These are phyloP conservation scores for Trichoderma cornu-damae DNA, from an alignment of 2,329 filamentous ascomycete species.

Conservation along the genomic window DNA sequence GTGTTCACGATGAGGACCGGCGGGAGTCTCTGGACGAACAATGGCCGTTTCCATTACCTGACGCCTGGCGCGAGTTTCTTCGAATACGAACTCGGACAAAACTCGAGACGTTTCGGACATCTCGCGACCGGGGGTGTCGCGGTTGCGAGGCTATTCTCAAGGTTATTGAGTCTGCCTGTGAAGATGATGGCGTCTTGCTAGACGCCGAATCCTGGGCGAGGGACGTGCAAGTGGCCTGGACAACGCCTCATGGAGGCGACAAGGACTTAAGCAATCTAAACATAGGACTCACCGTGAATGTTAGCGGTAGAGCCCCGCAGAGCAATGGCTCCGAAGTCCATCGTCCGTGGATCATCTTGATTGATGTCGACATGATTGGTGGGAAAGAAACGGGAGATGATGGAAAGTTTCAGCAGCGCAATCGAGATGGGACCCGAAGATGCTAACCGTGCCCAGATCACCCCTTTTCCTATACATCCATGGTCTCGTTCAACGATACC, in stretches of 20 bases:
- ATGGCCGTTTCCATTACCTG: background rate
- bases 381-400: background rate
- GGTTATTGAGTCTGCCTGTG: background rate
- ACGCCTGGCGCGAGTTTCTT: background rate
- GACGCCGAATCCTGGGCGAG: background rate
- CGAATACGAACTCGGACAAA: background rate
- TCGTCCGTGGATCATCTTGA: constrained; percentile 1
- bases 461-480: background rate
- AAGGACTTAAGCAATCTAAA: background rate
- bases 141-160: background rate
- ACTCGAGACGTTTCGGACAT: background rate
- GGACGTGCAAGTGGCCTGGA: background rate
- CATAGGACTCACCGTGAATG: background rate
- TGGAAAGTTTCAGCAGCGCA: background rate
- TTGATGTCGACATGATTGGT: background rate
- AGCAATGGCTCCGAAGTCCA: background rate
- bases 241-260: background rate
- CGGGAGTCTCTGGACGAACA: constrained; percentile 4
- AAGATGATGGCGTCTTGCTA: background rate
- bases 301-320: background rate
- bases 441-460: background rate
- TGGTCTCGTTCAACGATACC: background rate
- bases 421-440: background rate
- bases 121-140: background rate
- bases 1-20: background rate